phyloP scores from a whole-genome alignment of 192 early-diverging fungal genomes.

The Coemansia asiatica region DNA sequence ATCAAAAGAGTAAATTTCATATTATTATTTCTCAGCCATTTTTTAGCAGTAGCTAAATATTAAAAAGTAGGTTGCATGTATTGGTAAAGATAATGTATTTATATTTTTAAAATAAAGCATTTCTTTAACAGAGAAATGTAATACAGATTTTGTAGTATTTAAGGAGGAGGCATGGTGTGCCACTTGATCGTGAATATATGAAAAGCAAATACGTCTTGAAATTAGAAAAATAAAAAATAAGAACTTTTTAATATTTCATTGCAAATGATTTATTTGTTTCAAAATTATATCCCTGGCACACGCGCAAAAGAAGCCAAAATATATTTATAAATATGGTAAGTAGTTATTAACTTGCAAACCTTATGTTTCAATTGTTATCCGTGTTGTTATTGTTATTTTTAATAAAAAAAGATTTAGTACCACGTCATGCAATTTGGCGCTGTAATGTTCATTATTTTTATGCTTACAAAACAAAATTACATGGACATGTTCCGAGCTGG shows the following conservation, averaged over 20 bases:
- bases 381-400: too few relatives aligned
- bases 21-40: background rate
- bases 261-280: background rate
- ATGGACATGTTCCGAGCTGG: background rate
- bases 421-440: background rate
- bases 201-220: too few relatives aligned
- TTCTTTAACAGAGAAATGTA: too few relatives aligned
- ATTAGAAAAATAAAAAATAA: background rate
- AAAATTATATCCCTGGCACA: background rate
- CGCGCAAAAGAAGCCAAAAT: background rate
- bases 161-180: background rate
- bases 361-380: too few relatives aligned
- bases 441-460: too few relatives aligned
- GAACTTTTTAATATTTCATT: background rate
- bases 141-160: too few relatives aligned
- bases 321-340: background rate
- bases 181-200: background rate
- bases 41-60: constrained; percentile 1
- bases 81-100: background rate
- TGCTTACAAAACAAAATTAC: background rate
- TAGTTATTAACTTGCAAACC: too few relatives aligned
- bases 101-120: too few relatives aligned
- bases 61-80: background rate
- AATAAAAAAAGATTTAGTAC: background rate
- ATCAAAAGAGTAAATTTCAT: background rate